A percentile compares a stretch with the other conserved stretches of the same genome.
phyloP scores from a whole-genome alignment of 2,329 filamentous ascomycete genomes.

The Hymenoscyphus albidus region DNA sequence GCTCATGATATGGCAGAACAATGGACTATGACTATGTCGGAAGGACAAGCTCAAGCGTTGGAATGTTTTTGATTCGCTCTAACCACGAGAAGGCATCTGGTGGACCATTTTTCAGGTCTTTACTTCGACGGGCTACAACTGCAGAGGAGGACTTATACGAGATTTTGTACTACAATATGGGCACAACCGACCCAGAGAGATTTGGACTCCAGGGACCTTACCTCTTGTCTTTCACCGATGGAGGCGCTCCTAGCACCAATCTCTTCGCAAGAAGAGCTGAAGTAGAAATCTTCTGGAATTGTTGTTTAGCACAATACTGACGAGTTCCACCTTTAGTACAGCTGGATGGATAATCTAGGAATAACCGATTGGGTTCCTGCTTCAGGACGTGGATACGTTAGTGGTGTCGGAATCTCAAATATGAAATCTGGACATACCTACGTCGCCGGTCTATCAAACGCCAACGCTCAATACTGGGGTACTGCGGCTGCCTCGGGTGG shows the following conservation, averaged over 20 bases:
- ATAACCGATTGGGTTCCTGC: conserved; percentile 15
- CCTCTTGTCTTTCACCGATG: conserved; percentile 40
- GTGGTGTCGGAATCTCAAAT: conserved; percentile 17
- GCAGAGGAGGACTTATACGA: conserved; percentile 41
- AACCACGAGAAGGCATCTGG: conserved; percentile 57
- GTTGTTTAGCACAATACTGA: not conserved
- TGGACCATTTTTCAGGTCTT: conserved; percentile 57
- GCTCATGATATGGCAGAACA: conserved; percentile 2
- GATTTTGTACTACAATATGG: conserved; percentile 44
- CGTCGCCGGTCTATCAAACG: conserved; percentile 43
- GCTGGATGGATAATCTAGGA: conserved; percentile 19
- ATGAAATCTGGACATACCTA: conserved; percentile 18
- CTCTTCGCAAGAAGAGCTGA: conserved; percentile 15
- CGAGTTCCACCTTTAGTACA: not conserved
- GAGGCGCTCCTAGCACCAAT: conserved; percentile 35
- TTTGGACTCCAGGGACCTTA: conserved; percentile 42
- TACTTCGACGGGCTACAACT: conserved; percentile 12
- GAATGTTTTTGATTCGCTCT: conserved; percentile 17
- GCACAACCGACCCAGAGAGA: conserved; percentile 40
- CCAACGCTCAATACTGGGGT: conserved; percentile 61
- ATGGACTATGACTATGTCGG: conserved; percentile 20
- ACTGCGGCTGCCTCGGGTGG: conserved; percentile 49
- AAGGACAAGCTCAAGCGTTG: conserved; percentile 11
- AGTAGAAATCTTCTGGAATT: not conserved
- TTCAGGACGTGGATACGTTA: conserved; percentile 12